Evolutionary conservation across 805 yeast species (phyloP).

Genomic region (Monosporozyma servazzii): DNA sequence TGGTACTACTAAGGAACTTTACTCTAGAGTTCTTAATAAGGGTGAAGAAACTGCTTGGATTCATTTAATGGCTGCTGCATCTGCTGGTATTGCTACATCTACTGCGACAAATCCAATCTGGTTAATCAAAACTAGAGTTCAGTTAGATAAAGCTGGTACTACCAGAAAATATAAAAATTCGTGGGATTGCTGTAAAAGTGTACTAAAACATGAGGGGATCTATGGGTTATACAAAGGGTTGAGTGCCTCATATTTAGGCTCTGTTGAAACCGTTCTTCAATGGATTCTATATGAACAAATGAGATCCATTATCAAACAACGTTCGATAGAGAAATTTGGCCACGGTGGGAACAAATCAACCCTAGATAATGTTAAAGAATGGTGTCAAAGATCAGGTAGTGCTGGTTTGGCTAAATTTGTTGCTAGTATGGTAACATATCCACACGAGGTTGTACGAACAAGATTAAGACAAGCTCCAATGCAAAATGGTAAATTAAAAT

Average conservation of each 20-base stretch:
- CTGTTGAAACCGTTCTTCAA: constrained; percentile 84
- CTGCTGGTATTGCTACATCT: constrained; percentile 89
- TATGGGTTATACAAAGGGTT: constrained; percentile 80
- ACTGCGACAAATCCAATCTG: constrained; percentile 98
- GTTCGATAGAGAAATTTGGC: constrained; percentile 33
- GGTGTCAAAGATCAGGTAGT: constrained; percentile 95
- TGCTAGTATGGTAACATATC: constrained; percentile 89
- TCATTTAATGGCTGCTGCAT: constrained; percentile 76
- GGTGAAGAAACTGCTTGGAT: constrained; percentile 78
- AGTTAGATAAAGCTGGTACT: constrained; percentile 65
- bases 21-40: constrained; percentile 57
- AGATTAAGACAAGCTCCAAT: constrained; percentile 90
- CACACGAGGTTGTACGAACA: constrained; percentile 95
- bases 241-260: constrained; percentile 89
- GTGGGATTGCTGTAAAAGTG: constrained; percentile 69
- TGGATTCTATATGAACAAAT: constrained; percentile 96
- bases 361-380: constrained; percentile 63
- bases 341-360: constrained; percentile 33
- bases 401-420: constrained; percentile 94
- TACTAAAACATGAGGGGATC: constrained; percentile 69
- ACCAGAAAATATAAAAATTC: constrained; percentile 70
- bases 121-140: constrained; percentile 91
- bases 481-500: constrained; percentile 71
- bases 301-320: constrained; percentile 58
- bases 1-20: constrained; percentile 78